A percentile compares a stretch with the other conserved stretches of the same genome.
phyloP scores from a whole-genome alignment of 192 early-diverging fungal species.

The Coemansia sp. region DNA sequence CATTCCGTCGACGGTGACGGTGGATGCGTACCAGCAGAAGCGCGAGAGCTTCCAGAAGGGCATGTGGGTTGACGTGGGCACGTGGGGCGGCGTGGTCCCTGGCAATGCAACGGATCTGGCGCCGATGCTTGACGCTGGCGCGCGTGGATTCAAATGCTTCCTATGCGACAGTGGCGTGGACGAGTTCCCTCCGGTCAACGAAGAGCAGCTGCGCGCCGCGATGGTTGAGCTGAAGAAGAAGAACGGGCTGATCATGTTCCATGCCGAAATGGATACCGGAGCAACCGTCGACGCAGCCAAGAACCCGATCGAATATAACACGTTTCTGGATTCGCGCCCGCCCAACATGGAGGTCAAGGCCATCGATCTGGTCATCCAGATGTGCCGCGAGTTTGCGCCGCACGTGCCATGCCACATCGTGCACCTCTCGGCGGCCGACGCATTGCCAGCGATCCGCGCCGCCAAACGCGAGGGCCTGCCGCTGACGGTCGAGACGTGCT shows the following conservation, averaged over 20 bases:
- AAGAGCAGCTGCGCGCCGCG: constrained; percentile 65
- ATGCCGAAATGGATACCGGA: constrained; percentile 69
- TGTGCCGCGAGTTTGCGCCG: constrained; percentile 69
- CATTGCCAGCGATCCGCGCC: constrained; percentile 69
- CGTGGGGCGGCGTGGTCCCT: constrained; percentile 80
- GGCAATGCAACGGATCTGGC: constrained; percentile 69
- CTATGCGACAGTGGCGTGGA: constrained; percentile 82
- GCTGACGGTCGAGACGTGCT: constrained; percentile 82
- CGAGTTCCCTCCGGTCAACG: constrained; percentile 81
- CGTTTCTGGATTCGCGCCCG: constrained; percentile 74
- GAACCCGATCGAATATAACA: constrained; percentile 62
- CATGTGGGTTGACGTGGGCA: constrained; percentile 78
- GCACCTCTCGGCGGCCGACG: constrained; percentile 78
- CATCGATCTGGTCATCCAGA: constrained; percentile 70
- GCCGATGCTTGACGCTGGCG: constrained; percentile 67
- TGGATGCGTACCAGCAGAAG: constrained; percentile 66
- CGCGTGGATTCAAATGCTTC: constrained; percentile 84
- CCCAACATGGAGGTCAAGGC: constrained; percentile 72
- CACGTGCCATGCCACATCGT: constrained; percentile 79
- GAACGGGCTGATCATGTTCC: constrained; percentile 72
- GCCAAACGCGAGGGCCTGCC: constrained; percentile 71
- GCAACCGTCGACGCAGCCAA: constrained; percentile 38
- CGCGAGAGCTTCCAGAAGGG: constrained; percentile 66
- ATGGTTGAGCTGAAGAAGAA: constrained; percentile 65
- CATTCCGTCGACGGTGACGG: constrained; percentile 82